Base-by-base conservation (phyloP, 2,329 filamentous ascomycete genomes). In the Lecanicillium sp. region DNA sequence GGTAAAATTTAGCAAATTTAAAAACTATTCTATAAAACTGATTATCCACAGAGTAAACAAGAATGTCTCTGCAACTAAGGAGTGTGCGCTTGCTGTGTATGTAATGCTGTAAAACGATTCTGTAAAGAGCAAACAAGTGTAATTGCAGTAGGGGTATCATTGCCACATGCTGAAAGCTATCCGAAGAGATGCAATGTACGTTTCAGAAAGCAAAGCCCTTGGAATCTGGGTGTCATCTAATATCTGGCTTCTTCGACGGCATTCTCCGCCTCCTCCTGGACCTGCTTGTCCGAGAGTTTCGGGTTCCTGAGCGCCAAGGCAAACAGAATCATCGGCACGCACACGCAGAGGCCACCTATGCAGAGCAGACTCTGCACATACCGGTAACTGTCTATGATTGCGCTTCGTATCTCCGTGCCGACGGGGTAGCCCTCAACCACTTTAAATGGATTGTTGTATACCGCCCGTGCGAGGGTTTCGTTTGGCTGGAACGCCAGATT, bases 301-400 rank as follows among this genome's bases (percentile, higher is more conserved):
- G 66, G 69, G 46, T 72, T 68, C 9, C 64, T 52, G 30, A 72
- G 46, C 5, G 53, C 52, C 28, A 64, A 44, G 1, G 68, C 66
- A 42, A 71, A 67, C 0, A 40, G 58, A 44, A 72, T 65, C 50
- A 71, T 63, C 4, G 68, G 68, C 12, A 70, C 57, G 18, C 64
- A 68, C 7, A 72, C 46, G 29, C 58, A 64, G 20, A 72, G 61
- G 6, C 66, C 69, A 0, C 65, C 62, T 29, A 69, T 61, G 42
- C 59, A 65, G 1, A 72, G 59, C 4, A 69, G 46, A 3, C 57
- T 50, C 55, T 72, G 69, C 1, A 68, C 60, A 27, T 65, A 53
- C 36, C 61, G 54, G 46, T 72, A 72, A 32, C 66, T 61, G 13
- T 46, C 43, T 29, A 72, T 65, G 18, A 72, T 65, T 28, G 62